Conservation (phyloP, 164 flowering plant genomes). For the Magnolia changhungtana region DNA sequence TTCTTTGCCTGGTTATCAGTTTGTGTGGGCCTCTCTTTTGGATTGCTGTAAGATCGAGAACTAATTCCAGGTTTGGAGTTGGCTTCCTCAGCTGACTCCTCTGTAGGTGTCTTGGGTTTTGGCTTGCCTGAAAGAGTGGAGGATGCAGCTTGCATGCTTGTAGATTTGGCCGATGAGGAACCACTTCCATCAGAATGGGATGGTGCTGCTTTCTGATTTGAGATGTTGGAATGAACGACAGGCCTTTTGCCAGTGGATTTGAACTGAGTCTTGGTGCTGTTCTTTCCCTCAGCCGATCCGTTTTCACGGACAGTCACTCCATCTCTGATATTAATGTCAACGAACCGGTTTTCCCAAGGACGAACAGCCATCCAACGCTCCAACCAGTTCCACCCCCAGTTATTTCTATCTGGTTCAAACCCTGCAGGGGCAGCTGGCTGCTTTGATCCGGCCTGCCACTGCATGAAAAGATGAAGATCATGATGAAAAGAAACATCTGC, state of each 20-base stretch:
- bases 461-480: conserved; percentile 11
- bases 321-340: conserved; percentile 71
- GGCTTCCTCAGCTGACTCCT: conserved; percentile 48
- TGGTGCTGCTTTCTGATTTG: conserved; percentile 48
- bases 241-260: conserved; percentile 50
- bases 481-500: neutral
- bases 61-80: conserved; percentile 33
- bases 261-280: conserved; percentile 28
- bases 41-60: conserved; percentile 76
- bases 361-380: conserved; percentile 99
- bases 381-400: conserved; percentile 99
- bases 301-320: conserved; percentile 57
- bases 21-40: conserved; percentile 63
- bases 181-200: conserved; percentile 69
- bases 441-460: conserved; percentile 98
- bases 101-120: conserved; percentile 39
- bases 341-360: conserved; percentile 95
- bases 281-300: conserved; percentile 42
- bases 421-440: conserved; percentile 53
- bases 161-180: conserved; percentile 59
- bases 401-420: conserved; percentile 92
- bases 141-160: conserved; percentile 37
- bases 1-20: conserved; percentile 51
- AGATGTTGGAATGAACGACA: neutral
- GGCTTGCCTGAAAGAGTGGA: conserved; percentile 27